Evolutionary conservation across 2,329 filamentous ascomycete species (phyloP).

Genomic region (Curvularia eragrostidis): DNA sequence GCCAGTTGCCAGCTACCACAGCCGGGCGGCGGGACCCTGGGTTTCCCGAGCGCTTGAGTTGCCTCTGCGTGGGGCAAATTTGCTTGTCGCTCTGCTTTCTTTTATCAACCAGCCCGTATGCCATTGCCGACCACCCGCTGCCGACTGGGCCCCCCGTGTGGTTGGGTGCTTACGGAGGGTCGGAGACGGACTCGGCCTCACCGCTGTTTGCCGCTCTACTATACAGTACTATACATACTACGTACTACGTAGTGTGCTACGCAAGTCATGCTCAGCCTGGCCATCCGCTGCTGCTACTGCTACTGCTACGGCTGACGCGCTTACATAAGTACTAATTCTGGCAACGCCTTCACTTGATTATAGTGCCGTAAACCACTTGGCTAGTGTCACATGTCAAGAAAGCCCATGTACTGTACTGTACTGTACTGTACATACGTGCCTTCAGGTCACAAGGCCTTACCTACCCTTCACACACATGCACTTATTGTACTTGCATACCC

Average conservation of each 20-base stretch:
- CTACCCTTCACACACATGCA: background rate
- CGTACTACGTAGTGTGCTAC: background rate
- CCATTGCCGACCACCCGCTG: background rate
- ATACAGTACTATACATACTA: background rate
- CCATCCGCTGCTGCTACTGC: background rate
- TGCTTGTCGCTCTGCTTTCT: background rate
- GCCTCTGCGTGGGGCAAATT: background rate
- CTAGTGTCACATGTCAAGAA: too few relatives aligned
- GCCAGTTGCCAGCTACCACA: conserved; percentile 1
- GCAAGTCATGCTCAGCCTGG: background rate
- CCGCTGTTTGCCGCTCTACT: background rate
- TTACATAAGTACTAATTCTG: background rate
- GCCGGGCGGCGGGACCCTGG: background rate
- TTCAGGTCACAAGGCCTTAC: background rate
- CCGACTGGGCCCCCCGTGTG: background rate
- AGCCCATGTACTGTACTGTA: too few relatives aligned
- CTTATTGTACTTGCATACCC: background rate
- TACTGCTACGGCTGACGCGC: background rate
- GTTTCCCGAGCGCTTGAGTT: background rate
- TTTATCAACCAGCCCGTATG: background rate
- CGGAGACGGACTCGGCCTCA: background rate
- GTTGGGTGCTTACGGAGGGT: background rate
- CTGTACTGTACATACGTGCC: too few relatives aligned
- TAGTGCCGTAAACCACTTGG: too few relatives aligned
- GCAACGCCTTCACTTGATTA: background rate